These are phyloP conservation scores for Aspergillus sclerotiicarbonarius DNA, from an alignment of 495 filamentous ascomycete species.

Conservation along the genomic window DNA sequence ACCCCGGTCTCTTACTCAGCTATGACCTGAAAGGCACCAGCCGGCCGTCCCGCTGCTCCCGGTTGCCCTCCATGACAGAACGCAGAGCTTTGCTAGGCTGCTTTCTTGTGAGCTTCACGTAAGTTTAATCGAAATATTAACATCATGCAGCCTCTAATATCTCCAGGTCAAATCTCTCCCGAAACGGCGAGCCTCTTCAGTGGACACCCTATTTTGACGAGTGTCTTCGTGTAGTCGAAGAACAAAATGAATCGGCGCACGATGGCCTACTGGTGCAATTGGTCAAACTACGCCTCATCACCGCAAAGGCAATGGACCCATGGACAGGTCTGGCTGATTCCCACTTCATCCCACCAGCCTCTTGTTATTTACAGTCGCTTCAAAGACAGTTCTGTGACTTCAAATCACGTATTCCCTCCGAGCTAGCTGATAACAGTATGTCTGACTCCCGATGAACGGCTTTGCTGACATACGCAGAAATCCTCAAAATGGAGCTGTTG, in stretches of 20 bases:
- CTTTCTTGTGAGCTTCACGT: conserved; percentile 7
- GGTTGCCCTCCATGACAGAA: not conserved
- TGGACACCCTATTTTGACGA: conserved; percentile 5
- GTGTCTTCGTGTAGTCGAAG: conserved; percentile 1
- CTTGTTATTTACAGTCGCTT: not conserved
- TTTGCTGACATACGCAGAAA: not conserved
- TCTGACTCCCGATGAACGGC: not conserved
- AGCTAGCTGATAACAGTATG: conserved; percentile 1
- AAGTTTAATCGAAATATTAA: not conserved
- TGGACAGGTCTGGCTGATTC: not conserved
- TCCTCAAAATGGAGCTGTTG: conserved; percentile 1
- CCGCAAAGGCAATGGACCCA: not conserved
- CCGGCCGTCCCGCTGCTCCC: not conserved
- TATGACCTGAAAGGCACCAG: conserved; percentile 2
- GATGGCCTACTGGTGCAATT: conserved; percentile 6
- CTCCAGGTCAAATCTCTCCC: not conserved
- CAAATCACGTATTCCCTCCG: conserved; percentile 1
- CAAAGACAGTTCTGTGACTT: not conserved
- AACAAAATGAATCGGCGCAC: not conserved
- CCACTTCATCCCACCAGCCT: not conserved
- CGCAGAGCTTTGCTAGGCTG: conserved; percentile 4
- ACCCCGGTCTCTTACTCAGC: not conserved
- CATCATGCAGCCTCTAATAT: not conserved
- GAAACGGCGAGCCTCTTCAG: conserved; percentile 6
- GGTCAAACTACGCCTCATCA: not conserved